Base-by-base conservation (phyloP, 306 rosid genomes). In the Prosopis cineraria region DNA sequence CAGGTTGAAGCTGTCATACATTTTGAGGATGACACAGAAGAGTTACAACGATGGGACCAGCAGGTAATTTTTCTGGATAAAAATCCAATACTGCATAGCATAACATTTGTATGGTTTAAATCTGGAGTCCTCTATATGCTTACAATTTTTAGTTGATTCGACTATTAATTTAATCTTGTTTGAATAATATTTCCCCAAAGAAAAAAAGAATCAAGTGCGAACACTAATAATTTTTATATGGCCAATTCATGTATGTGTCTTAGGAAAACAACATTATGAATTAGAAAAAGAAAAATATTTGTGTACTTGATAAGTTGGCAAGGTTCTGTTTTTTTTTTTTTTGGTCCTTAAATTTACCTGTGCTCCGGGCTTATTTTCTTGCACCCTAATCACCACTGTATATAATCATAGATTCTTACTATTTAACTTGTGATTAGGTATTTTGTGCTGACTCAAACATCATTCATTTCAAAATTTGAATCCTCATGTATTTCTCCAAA, bases 1-100 rank as follows among this genome's bases (percentile, higher is more conserved):
- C 91, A 94, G 98, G 98, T 94, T 58, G 97, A 94, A 78, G 98
- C 97, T 78, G 84, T 94, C 75, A 94, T 94, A 81, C 98, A 94
- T 87, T 94, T 94, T 68, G 97, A 94, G 50, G 98, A 94, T 76
- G 98, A 94, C 75, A 89, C 94, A 41, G 97, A 92, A 85, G 98
- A 94, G 90, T 85, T 94, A 86, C 98, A 94, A 52, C 88, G 90
- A 71, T 92, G 98, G 98, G 98, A 94, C 87, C 98, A 89, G 71
- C 97, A 94, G 97, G 98, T 94, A 88, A 74, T 64, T 66, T n/a
- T 48, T 58, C 33, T 68, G 68, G 13, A 22, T 60, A 31, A 20
- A 75, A 34, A 80, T 80, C 53, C 36, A n/a, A 19, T 39, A 39
- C 55, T 20, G 10, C 39, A 22, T 31, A 5, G 19, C 64, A 20